Conservation (phyloP, 75 land plant species). For the Sequoiadendron giganteum region DNA sequence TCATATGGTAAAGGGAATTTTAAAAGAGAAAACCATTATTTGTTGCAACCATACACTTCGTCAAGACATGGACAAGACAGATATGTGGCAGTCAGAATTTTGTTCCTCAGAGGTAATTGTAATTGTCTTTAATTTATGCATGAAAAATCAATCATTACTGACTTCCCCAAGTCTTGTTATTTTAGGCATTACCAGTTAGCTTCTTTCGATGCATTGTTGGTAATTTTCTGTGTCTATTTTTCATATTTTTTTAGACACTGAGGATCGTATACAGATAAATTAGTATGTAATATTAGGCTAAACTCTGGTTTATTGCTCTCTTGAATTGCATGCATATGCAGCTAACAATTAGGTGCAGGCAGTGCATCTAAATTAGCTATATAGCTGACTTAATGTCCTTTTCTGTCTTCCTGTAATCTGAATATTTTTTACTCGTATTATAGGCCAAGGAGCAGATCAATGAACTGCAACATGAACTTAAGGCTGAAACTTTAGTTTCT, state of each 20-base stretch:
- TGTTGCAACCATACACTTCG: slow-evolving; percentile 5
- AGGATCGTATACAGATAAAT: background rate
- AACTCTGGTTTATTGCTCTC: background rate
- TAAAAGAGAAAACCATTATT: slow-evolving; percentile 41
- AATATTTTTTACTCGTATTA: background rate
- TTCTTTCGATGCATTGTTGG: background rate
- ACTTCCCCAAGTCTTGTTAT: background rate
- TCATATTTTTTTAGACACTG: background rate
- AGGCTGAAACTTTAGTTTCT: slow-evolving; percentile 48
- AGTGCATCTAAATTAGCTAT: background rate
- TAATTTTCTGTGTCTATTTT: slow-evolving; percentile 1
- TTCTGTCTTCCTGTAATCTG: background rate
- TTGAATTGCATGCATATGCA: background rate
- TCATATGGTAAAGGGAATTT: slow-evolving; percentile 23
- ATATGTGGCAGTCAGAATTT: background rate
- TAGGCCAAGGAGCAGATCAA: slow-evolving; percentile 4
- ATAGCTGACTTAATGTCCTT: background rate
- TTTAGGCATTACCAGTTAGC: background rate
- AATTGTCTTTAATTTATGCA: background rate
- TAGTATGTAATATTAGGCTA: background rate
- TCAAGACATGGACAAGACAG: slow-evolving; percentile 1
- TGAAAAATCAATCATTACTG: background rate
- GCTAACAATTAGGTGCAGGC: background rate
- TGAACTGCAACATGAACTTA: slow-evolving; percentile 33
- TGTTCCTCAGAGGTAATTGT: slow-evolving; percentile 5